Percentiles rank a stretch among this genome's conserved stretches.
phyloP scores from a whole-genome alignment of 2,329 filamentous ascomycete genomes.

The Xylaria multiplex region DNA sequence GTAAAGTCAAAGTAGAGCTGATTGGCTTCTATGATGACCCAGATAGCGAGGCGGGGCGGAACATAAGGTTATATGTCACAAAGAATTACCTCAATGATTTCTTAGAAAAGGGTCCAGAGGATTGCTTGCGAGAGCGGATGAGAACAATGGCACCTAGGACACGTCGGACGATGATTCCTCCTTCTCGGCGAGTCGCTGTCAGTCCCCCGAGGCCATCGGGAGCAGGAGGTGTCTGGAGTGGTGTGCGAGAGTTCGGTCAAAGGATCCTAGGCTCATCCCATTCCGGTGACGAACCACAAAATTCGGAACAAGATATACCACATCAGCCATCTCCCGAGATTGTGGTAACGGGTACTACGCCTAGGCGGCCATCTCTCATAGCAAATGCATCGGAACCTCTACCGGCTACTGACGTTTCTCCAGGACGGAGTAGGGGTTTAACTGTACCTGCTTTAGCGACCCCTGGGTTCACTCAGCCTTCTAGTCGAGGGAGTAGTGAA shows the following conservation, averaged over 20 bases:
- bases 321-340: conserved; percentile 50
- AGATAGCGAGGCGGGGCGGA: conserved; percentile 50
- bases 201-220: conserved; percentile 30
- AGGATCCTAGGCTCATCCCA: conserved; percentile 40
- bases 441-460: conserved; percentile 49
- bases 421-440: conserved; percentile 45
- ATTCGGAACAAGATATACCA: conserved; percentile 28
- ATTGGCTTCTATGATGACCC: conserved; percentile 70
- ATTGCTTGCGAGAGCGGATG: conserved; percentile 64
- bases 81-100: conserved; percentile 64
- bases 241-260: conserved; percentile 46
- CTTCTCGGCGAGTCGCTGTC: conserved; percentile 23
- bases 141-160: conserved; percentile 48
- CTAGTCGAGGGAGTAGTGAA: conserved; percentile 43
- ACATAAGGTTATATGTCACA: conserved; percentile 62
- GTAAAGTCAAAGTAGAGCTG: conserved; percentile 66
- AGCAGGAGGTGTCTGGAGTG: conserved; percentile 44
- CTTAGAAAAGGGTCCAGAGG: conserved; percentile 63
- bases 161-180: conserved; percentile 25
- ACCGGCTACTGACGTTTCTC: conserved; percentile 28
- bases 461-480: conserved; percentile 45
- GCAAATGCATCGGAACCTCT: conserved; percentile 42
- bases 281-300: conserved; percentile 32
- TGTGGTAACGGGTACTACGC: conserved; percentile 50
- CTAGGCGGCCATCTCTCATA: conserved; percentile 44